Conservation (phyloP, 2,329 filamentous ascomycete genomes). For the Fusarium udum region DNA sequence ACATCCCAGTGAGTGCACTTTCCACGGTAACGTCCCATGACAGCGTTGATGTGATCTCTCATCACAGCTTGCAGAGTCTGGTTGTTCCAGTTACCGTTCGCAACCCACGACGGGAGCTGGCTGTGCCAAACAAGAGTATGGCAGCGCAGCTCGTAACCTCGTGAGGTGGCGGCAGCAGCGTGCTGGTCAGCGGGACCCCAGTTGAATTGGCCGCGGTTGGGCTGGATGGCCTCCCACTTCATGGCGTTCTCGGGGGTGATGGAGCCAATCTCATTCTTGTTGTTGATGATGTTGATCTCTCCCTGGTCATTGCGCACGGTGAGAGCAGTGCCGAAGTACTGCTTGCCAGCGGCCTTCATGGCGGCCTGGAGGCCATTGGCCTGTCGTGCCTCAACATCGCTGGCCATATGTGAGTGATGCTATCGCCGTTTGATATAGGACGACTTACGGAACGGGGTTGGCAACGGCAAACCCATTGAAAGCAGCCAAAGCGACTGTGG, state of each 20-base stretch:
- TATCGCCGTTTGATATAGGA: rapidly evolving
- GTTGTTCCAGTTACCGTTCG: slow-evolving; percentile 18
- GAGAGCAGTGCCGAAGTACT: slow-evolving; percentile 19
- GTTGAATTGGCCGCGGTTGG: slow-evolving; percentile 18
- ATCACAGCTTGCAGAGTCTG: slow-evolving; percentile 15
- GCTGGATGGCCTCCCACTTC: slow-evolving; percentile 18
- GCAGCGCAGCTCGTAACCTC: slow-evolving; percentile 4
- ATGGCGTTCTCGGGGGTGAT: slow-evolving; percentile 18
- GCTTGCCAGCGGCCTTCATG: slow-evolving; percentile 10
- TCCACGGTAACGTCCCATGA: slow-evolving; percentile 16
- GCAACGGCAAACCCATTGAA: background rate
- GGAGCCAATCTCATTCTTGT: slow-evolving; percentile 2
- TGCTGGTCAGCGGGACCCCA: slow-evolving; percentile 11
- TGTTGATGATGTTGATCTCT: slow-evolving; percentile 11
- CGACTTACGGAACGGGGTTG: slow-evolving; percentile 8
- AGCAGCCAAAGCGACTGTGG: background rate
- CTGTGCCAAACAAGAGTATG: slow-evolving; percentile 21
- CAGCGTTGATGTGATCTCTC: slow-evolving; percentile 10
- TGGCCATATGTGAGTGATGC: background rate
- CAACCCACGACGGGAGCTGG: slow-evolving; percentile 11
- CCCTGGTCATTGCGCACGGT: background rate
- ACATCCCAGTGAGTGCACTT: slow-evolving; percentile 24
- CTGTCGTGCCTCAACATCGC: background rate
- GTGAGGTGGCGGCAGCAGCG: background rate
- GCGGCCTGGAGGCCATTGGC: background rate